Base-by-base conservation (phyloP, 352 stramenopile genomes). In the Globisporangium takayamanum region DNA sequence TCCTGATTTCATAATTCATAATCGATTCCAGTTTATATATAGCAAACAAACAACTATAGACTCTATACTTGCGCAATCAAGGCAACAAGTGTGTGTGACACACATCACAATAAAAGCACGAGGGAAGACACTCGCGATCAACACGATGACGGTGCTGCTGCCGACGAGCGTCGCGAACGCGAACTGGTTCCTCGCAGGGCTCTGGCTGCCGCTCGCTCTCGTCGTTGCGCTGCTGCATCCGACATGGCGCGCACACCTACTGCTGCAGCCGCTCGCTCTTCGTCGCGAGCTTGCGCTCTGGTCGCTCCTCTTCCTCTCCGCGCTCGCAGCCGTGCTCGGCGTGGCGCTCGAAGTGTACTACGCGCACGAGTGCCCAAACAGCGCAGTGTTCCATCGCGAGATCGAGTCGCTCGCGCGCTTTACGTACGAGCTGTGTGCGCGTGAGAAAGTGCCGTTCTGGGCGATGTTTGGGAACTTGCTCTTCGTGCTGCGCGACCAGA, bases 401-500 rank as follows among this genome's bases (percentile, higher is more conserved):
- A 89, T 84, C 57, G 76, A 85, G 57, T 60, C 68, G 52, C 69
- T 92, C 41, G 82, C 80, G 49, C 73, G 79, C 11, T 88, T 87
- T 56, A 53, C 86, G 44, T 87, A 86, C 50, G 67, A 78, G 30
- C 59, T 89, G 26, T 86, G 70, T 41, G 52, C 36, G 36, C 78
- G 74, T 10, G 66, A 85, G 42, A 33, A 71, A 4, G 57, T 90
- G 57, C 68, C 76, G 30, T 92, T 84, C 57, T 92, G 82, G 82
- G 62, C 74, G 48, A 72, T 78, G 49, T 90, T 90, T 63, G 82
- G 82, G 59, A 90, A 88, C 47, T 59, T 88, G 50, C 63, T 92
- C 20, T 92, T 92, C 47, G 80, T 92, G 10, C 70, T 92, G 62
- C 76, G 82, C 45, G 68, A 70, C n/a, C 51, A 88, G 49, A 66